Evolutionary conservation across 1,139 yeast genomes (phyloP).

Genomic region (Yarrowia galli): DNA sequence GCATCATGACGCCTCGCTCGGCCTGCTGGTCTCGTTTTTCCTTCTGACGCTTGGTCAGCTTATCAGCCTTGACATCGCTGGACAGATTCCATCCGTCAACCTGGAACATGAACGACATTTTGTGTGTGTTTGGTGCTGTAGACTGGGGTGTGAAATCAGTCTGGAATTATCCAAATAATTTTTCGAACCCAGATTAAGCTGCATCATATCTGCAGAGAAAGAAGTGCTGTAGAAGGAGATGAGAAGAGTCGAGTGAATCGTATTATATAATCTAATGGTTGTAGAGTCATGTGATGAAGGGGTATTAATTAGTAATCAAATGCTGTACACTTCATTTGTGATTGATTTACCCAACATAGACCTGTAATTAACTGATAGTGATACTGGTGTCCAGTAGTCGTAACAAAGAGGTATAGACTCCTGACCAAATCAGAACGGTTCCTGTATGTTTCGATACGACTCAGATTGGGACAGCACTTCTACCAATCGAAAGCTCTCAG

Average conservation of each 20-base stretch:
- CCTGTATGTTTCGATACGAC: no score
- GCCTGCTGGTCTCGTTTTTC: slow-evolving; percentile 52
- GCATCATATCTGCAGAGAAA: slow-evolving; percentile 1
- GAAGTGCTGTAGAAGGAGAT: neutral
- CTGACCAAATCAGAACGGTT: no score
- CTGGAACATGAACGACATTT: slow-evolving; percentile 70
- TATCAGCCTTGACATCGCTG: slow-evolving; percentile 52
- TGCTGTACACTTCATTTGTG: no score
- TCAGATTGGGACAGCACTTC: no score
- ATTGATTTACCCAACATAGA: no score
- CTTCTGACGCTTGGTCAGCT: slow-evolving; percentile 33
- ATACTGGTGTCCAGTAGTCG: no score
- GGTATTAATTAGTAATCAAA: no score
- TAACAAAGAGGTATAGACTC: no score
- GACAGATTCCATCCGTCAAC: slow-evolving; percentile 85
- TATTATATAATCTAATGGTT: no score
- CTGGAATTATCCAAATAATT: slow-evolving; percentile 8
- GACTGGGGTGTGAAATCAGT: neutral
- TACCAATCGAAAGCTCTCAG: no score
- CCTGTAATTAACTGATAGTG: no score
- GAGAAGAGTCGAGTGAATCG: neutral
- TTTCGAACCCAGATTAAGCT: slow-evolving; percentile 31
- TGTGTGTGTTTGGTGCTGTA: neutral
- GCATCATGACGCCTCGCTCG: slow-evolving; percentile 46
- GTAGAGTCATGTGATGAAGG: no score